Evolutionary conservation across 495 filamentous ascomycete genomes (phyloP).

Genomic region (Xanthoparmelia taractica): DNA sequence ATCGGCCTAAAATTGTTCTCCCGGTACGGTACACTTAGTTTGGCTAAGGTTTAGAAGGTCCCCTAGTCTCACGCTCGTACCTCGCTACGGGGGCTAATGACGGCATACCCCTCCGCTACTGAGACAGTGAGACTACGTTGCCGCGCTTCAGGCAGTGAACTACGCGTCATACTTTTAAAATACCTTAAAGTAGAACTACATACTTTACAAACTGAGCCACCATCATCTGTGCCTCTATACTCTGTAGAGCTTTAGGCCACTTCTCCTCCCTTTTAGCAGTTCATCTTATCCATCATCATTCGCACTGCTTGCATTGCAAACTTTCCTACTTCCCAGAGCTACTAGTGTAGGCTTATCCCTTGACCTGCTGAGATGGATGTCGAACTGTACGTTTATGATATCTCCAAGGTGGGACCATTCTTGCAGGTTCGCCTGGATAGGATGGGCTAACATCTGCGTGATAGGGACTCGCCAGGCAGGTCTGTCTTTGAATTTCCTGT

Average conservation of each 20-base stretch:
- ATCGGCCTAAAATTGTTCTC: too few relatives aligned
- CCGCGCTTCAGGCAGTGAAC: too few relatives aligned
- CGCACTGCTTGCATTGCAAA: not conserved
- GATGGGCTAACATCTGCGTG: conserved; percentile 17
- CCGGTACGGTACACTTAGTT: too few relatives aligned
- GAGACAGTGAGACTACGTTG: too few relatives aligned
- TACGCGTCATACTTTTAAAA: too few relatives aligned
- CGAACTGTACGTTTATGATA: conserved; percentile 86
- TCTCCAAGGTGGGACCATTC: conserved; percentile 55
- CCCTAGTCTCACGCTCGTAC: too few relatives aligned
- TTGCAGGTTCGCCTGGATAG: conserved; percentile 7
- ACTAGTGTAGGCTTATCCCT: not conserved
- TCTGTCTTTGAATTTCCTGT: conserved; percentile 19
- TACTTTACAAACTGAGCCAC: too few relatives aligned
- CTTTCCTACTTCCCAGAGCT: not conserved
- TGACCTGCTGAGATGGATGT: conserved; percentile 61
- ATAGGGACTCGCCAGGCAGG: conserved; percentile 37
- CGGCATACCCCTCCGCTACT: too few relatives aligned
- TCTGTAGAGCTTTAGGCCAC: not conserved
- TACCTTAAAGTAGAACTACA: too few relatives aligned
- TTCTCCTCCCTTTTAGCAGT: not conserved
- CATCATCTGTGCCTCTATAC: not conserved
- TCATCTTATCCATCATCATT: too few relatives aligned
- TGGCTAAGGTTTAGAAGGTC: too few relatives aligned
- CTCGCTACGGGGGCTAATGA: too few relatives aligned